Percentiles rank a stretch among this genome's conserved stretches.
phyloP scores from a whole-genome alignment of 495 filamentous ascomycete species.

The Daldinia loculata region DNA sequence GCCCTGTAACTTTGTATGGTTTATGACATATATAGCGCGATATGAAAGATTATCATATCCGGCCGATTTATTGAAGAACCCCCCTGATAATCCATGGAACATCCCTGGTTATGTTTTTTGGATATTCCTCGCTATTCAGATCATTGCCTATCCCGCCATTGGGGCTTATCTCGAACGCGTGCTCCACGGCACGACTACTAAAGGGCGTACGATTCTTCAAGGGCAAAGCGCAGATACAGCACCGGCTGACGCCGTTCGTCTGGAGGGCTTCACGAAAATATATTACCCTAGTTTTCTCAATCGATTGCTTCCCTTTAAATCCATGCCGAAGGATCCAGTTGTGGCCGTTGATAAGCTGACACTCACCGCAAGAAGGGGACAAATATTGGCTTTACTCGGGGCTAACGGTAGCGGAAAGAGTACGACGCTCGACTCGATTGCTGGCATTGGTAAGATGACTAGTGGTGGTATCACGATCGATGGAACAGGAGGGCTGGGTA shows the following conservation, averaged over 20 bases:
- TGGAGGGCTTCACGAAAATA: conserved; percentile 75
- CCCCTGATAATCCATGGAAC: conserved; percentile 68
- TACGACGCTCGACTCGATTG: conserved; percentile 86
- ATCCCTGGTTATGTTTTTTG: conserved; percentile 73
- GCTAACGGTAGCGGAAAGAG: conserved; percentile 89
- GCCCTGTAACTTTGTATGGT: conserved; percentile 80
- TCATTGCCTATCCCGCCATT: conserved; percentile 73
- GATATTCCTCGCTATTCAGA: conserved; percentile 76
- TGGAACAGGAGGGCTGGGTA: conserved; percentile 78
- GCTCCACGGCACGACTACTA: conserved; percentile 76
- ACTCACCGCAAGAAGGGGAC: conserved; percentile 71
- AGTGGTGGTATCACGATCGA: conserved; percentile 75
- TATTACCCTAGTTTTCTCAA: conserved; percentile 72
- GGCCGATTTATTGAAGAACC: conserved; percentile 62
- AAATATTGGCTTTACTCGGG: conserved; percentile 83
- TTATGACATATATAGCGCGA: conserved; percentile 72
- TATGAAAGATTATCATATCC: conserved; percentile 66
- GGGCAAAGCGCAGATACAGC: conserved; percentile 47
- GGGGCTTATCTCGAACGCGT: conserved; percentile 75
- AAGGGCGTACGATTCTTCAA: conserved; percentile 63
- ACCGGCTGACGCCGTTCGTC: conserved; percentile 64
- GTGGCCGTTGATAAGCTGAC: conserved; percentile 75
- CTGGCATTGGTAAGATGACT: conserved; percentile 75
- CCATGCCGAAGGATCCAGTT: conserved; percentile 67
- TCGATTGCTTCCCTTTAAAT: conserved; percentile 63